Conservation (phyloP, 2,329 filamentous ascomycete genomes). For the Fusarium mangiferae region DNA sequence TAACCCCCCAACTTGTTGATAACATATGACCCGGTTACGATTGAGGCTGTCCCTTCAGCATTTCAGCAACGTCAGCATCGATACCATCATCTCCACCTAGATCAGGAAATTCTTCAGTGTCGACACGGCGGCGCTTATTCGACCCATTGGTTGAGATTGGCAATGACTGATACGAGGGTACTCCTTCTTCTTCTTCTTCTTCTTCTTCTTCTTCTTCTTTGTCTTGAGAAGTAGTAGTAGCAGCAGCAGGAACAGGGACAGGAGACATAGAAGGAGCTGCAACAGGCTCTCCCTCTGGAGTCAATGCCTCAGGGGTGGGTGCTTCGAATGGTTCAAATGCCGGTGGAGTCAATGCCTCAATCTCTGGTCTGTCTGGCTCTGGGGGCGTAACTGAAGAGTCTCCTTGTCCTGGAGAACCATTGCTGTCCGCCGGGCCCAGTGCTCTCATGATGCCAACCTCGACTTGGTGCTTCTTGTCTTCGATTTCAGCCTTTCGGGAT, state of each 20-base stretch:
- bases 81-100: constrained; percentile 66
- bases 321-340: constrained; percentile 39
- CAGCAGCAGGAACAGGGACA: constrained; percentile 11
- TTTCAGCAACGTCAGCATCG: constrained; percentile 66
- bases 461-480: constrained; percentile 86
- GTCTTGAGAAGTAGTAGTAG: constrained; percentile 17
- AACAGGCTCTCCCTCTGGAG: constrained; percentile 28
- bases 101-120: constrained; percentile 63
- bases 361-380: constrained; percentile 78
- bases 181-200: constrained; percentile 58
- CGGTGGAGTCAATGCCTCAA: constrained; percentile 90
- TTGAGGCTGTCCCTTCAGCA: constrained; percentile 51
- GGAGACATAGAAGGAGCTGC: constrained; percentile 38
- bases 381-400: constrained; percentile 58
- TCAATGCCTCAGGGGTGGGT: constrained; percentile 29
- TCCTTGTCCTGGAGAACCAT: constrained; percentile 59
- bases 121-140: constrained; percentile 67
- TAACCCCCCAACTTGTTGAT: neutral
- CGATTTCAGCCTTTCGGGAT: constrained; percentile 76
- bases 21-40: constrained; percentile 9
- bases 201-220: constrained; percentile 55
- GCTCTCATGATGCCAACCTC: constrained; percentile 92
- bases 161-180: constrained; percentile 60
- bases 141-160: constrained; percentile 62
- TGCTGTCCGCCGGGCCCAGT: constrained; percentile 69